Conservation (phyloP, 805 yeast species). For the Saccharomycopsis fermentans region DNA sequence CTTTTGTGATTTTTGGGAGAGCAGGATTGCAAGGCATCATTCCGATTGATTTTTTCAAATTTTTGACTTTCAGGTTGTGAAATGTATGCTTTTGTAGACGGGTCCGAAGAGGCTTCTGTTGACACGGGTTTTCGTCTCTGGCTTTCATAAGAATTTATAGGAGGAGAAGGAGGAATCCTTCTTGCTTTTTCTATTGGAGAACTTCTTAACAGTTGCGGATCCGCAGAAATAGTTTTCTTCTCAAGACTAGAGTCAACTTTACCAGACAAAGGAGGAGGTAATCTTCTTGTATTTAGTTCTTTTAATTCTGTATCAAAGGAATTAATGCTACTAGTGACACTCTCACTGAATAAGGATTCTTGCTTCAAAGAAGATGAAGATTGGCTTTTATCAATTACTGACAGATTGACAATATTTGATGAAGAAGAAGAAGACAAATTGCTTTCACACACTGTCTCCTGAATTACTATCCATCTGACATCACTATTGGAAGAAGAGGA, state of each 20-base stretch:
- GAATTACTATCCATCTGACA: constrained; percentile 67
- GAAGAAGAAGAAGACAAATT: constrained; percentile 26
- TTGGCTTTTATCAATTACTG: not conserved
- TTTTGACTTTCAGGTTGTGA: not conserved
- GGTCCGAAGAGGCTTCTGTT: not conserved
- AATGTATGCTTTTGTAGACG: not conserved
- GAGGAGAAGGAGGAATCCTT: not conserved
- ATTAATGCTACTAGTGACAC: not conserved
- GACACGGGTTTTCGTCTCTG: not conserved
- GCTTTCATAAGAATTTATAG: not conserved
- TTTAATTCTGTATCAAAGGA: not conserved
- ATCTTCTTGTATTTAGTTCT: not conserved
- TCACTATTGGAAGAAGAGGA: constrained; percentile 37
- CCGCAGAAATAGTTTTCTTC: not conserved
- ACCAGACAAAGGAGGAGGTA: not conserved
- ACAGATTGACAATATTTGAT: not conserved
- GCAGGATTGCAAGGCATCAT: constrained; percentile 15
- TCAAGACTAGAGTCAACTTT: not conserved
- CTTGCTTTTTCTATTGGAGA: not conserved
- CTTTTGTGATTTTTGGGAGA: constrained; percentile 20
- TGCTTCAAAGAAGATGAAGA: not conserved
- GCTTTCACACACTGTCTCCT: constrained; percentile 33
- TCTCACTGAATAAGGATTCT: not conserved
- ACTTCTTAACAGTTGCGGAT: not conserved
- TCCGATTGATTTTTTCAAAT: not conserved